phyloP scores from a whole-genome alignment of 257 asterid species.

The Buddleja alternifolia region DNA sequence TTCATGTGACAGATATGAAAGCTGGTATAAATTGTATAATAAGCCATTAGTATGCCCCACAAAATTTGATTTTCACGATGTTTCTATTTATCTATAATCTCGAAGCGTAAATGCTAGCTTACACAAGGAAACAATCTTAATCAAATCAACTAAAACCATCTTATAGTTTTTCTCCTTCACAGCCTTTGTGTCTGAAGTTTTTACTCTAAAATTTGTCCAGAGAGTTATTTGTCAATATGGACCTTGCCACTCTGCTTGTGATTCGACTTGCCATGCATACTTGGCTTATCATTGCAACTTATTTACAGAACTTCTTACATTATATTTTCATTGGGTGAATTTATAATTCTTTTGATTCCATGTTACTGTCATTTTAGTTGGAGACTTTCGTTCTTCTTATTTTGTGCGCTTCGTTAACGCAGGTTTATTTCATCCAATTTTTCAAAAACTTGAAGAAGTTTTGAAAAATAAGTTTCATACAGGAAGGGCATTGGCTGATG shows the following conservation, averaged over 20 bases:
- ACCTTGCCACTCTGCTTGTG: conserved; percentile 4
- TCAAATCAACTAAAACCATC: neutral
- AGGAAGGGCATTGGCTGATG: conserved; percentile 36
- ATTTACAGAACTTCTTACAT: too few species aligned
- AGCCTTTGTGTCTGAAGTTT: neutral
- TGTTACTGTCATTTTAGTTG: too few species aligned
- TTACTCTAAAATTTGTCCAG: neutral
- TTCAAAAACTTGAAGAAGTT: conserved; percentile 60
- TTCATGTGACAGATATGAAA: neutral
- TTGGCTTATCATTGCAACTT: neutral
- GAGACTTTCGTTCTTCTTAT: neutral
- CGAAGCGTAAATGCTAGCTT: neutral
- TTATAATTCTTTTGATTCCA: too few species aligned
- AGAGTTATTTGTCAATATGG: neutral
- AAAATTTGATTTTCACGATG: neutral
- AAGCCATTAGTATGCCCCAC: neutral
- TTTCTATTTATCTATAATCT: neutral
- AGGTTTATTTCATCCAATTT: conserved; percentile 54
- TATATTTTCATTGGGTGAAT: too few species aligned
- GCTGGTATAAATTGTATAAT: conserved; percentile 17
- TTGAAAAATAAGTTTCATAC: conserved; percentile 47
- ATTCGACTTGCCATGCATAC: neutral
- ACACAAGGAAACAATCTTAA: neutral
- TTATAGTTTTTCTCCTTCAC: neutral
- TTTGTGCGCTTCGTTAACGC: conserved; percentile 26